A percentile compares a stretch with the other conserved stretches of the same genome.
These are phyloP conservation scores for Limonium bicolor DNA, from an alignment of 148 eudicot species.

Conservation along the genomic window DNA sequence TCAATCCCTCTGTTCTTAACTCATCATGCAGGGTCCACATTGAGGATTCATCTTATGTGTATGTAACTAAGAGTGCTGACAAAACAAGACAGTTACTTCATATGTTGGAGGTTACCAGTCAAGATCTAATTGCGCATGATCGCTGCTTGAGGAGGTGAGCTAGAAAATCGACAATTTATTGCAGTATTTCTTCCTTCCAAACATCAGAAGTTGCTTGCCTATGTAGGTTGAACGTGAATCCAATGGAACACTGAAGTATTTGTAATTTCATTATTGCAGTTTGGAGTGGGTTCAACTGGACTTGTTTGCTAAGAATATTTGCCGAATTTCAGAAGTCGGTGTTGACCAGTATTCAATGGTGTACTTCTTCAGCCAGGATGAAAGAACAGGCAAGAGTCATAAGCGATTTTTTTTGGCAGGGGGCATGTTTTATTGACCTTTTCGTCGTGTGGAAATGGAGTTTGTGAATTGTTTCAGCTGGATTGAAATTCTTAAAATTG, in stretches of 20 bases:
- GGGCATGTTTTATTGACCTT: no score
- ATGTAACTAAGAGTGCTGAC: conserved; percentile 27
- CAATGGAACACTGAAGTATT: no score
- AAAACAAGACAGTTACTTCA: conserved; percentile 36
- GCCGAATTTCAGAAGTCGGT: conserved; percentile 25
- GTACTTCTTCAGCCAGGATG: conserved; percentile 18
- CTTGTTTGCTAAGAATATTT: conserved; percentile 27
- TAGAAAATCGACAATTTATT: background rate
- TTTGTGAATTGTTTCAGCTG: no score
- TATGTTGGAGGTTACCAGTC: conserved; percentile 25
- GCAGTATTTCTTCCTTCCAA: no score
- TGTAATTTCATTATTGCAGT: no score
- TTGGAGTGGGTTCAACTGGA: conserved; percentile 53
- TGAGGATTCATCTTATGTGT: conserved; percentile 19
- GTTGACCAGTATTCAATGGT: conserved; percentile 58
- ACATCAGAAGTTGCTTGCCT: no score
- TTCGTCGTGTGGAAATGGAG: no score
- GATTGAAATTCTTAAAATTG: no score
- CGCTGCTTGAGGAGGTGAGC: conserved; percentile 35
- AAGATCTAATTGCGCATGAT: conserved; percentile 9
- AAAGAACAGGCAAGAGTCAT: no score
- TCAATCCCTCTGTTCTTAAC: no score
- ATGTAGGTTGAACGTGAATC: no score
- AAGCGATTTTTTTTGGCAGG: no score
- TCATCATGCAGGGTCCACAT: conserved; percentile 22